Evolutionary conservation across 805 yeast genomes (phyloP).

Genomic region (Lipomyces mesembrius): DNA sequence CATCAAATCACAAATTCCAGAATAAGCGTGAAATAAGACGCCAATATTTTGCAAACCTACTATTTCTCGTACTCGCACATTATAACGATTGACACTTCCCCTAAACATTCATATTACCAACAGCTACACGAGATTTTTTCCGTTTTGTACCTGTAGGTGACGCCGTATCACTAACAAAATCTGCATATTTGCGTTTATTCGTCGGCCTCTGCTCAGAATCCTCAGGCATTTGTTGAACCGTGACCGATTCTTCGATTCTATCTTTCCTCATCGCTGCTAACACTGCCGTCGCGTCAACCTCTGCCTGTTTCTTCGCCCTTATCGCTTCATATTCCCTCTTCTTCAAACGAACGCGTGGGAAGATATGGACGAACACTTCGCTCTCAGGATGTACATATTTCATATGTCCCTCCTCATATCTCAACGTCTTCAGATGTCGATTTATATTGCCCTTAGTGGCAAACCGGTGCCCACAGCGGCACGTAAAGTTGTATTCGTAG

Average conservation of each 20-base stretch:
- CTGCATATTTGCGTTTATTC: background rate
- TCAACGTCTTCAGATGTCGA: slow-evolving; percentile 25
- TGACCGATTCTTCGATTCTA: background rate
- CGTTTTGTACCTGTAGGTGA: background rate
- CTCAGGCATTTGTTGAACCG: background rate
- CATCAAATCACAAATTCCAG: background rate
- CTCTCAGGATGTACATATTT: slow-evolving; percentile 26
- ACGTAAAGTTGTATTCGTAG: slow-evolving; percentile 18
- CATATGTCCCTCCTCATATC: slow-evolving; percentile 26
- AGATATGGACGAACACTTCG: slow-evolving; percentile 21
- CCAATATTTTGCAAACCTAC: no score
- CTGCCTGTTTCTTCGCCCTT: background rate
- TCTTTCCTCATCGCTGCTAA: background rate
- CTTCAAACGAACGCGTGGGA: slow-evolving; percentile 16
- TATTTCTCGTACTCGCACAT: no score
- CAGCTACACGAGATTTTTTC: background rate
- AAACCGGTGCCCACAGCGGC: slow-evolving; percentile 30
- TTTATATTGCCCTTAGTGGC: slow-evolving; percentile 33
- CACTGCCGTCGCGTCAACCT: background rate
- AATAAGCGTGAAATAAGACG: background rate
- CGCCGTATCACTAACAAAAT: background rate
- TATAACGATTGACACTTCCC: background rate
- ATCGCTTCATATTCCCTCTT: background rate
- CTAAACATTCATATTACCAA: background rate
- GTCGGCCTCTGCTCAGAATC: background rate